Evolutionary conservation across 257 asterid genomes (phyloP).

Genomic region (Solanum lignicaule): DNA sequence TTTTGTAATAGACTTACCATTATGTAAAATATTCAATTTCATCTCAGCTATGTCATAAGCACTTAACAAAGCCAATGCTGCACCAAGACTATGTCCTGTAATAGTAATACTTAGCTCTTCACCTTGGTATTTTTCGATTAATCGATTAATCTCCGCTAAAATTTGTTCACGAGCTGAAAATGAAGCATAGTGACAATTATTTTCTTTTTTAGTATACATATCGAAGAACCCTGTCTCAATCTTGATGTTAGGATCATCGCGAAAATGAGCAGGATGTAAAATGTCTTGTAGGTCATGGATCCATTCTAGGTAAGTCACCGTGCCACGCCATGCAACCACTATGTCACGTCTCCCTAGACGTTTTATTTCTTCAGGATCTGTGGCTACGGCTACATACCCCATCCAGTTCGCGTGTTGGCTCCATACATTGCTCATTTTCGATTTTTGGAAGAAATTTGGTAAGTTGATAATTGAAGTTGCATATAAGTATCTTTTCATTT

Average conservation of each 20-base stretch:
- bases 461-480: slow-evolving; percentile 71
- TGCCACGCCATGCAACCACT: slow-evolving; percentile 73
- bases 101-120: slow-evolving; percentile 62
- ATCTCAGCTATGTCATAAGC: slow-evolving; percentile 66
- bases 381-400: slow-evolving; percentile 68
- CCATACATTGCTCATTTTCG: slow-evolving; percentile 43
- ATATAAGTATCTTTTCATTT: slow-evolving; percentile 42
- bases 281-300: slow-evolving; percentile 67
- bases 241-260: slow-evolving; percentile 50
- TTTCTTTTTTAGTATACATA: slow-evolving; percentile 56
- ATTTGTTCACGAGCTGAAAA: slow-evolving; percentile 67
- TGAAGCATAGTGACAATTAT: slow-evolving; percentile 31
- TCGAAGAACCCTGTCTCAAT: slow-evolving; percentile 75
- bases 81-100: slow-evolving; percentile 81
- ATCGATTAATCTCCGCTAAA: slow-evolving; percentile 49
- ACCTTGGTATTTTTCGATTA: slow-evolving; percentile 44
- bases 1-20: slow-evolving; percentile 4
- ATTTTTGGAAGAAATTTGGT: slow-evolving; percentile 57
- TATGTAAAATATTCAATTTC: slow-evolving; percentile 28
- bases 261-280: slow-evolving; percentile 62
- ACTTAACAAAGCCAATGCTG: slow-evolving; percentile 54
- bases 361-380: slow-evolving; percentile 38
- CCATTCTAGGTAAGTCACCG: slow-evolving; percentile 81
- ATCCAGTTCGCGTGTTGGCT: slow-evolving; percentile 83
- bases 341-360: slow-evolving; percentile 70